These are phyloP conservation scores for Arabis alpina DNA, from an alignment of 345 rosid species.

Conservation along the genomic window DNA sequence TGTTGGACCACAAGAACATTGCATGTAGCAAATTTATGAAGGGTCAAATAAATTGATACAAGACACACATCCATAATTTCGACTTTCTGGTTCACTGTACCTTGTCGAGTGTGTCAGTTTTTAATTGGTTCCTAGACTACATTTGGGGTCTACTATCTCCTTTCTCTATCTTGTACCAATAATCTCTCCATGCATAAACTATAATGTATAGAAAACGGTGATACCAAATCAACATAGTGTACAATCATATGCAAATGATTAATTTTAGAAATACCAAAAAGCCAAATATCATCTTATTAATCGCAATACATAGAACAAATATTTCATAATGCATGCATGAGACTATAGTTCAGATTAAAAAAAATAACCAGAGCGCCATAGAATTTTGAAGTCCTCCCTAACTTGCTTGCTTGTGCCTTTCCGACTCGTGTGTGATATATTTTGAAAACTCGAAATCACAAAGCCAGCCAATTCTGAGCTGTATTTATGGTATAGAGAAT, in stretches of 20 bases:
- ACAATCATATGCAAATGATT: background rate
- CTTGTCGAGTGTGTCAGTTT: slow-evolving; percentile 27
- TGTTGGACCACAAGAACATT: slow-evolving; percentile 27
- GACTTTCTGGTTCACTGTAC: slow-evolving; percentile 1
- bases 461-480: slow-evolving; percentile 4
- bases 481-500: background rate
- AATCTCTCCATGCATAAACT: background rate
- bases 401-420: background rate
- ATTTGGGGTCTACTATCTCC: slow-evolving; percentile 26
- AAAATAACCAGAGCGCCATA: background rate
- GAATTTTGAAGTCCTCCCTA: background rate
- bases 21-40: slow-evolving; percentile 31
- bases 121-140: background rate
- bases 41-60: slow-evolving; percentile 25
- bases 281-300: background rate
- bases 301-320: background rate
- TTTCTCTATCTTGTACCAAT: slow-evolving; percentile 21
- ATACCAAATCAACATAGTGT: too few species aligned
- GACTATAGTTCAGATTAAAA: background rate
- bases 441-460: slow-evolving; percentile 1
- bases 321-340: background rate
- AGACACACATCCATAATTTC: slow-evolving; percentile 18
- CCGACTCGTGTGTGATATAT: slow-evolving; percentile 5
- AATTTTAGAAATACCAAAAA: background rate
- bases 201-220: background rate